Conservation (phyloP, 192 early-diverging fungal genomes). For the Umbelopsis ramanniana region DNA sequence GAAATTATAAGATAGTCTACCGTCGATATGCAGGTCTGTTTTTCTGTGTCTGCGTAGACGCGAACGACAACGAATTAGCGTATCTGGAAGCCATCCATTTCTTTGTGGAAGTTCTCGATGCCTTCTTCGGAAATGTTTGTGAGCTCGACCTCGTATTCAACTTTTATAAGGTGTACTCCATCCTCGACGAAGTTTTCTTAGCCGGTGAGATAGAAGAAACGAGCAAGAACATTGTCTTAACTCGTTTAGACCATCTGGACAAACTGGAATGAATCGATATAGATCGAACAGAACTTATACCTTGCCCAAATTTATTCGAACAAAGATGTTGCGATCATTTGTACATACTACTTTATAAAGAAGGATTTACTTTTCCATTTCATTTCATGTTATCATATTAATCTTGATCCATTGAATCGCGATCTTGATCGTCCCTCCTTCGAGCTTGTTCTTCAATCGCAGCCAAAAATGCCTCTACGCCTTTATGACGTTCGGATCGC, state of each 20-base stretch:
- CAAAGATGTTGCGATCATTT: constrained; percentile 3
- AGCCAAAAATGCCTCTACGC: constrained; percentile 16
- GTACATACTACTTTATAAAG: constrained; percentile 23
- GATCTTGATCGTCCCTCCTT: constrained; percentile 1
- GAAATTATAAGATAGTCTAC: constrained; percentile 98
- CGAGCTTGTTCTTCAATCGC: constrained; percentile 21
- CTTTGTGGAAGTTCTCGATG: constrained; percentile 98
- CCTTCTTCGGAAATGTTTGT: constrained; percentile 98
- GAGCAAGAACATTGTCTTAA: constrained; percentile 76
- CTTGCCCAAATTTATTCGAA: constrained; percentile 1
- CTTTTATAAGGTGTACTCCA: constrained; percentile 97
- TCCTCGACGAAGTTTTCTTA: constrained; percentile 97
- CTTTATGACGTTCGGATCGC: not conserved
- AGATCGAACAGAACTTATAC: not conserved
- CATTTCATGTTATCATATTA: not conserved
- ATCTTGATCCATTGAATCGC: constrained; percentile 9
- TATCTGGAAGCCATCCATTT: constrained; percentile 98
- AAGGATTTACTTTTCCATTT: constrained; percentile 17
- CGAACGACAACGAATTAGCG: constrained; percentile 96
- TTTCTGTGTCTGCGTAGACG: constrained; percentile 99
- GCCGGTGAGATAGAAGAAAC: constrained; percentile 99
- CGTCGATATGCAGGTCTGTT: constrained; percentile 98
- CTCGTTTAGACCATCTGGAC: constrained; percentile 77
- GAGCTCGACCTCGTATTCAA: constrained; percentile 99
- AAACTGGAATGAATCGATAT: constrained; percentile 59